These are phyloP conservation scores for Lasiodiplodia sp. DNA, from an alignment of 2,329 filamentous ascomycete species.

Conservation along the genomic window DNA sequence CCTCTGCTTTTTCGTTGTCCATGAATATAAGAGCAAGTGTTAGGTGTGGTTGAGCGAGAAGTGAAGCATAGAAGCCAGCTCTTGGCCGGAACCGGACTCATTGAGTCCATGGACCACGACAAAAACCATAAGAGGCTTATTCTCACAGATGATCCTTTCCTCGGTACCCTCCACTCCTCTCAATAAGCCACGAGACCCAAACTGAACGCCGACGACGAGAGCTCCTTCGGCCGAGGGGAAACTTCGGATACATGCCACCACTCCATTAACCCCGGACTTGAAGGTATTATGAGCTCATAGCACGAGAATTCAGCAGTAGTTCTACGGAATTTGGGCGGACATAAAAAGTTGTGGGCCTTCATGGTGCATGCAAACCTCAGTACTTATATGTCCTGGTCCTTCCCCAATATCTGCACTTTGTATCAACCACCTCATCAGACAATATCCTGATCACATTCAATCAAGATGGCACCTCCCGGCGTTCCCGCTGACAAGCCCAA, in stretches of 20 bases:
- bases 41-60: neutral
- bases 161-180: neutral
- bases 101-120: neutral
- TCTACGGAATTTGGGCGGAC: neutral
- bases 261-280: neutral
- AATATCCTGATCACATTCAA: neutral
- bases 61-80: neutral
- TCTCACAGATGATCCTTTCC: neutral
- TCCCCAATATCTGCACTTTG: neutral
- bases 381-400: neutral
- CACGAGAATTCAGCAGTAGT: no score
- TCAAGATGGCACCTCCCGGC: conserved; percentile 5
- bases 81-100: neutral
- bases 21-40: neutral
- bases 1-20: no score
- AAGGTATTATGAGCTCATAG: neutral
- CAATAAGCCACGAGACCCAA: neutral
- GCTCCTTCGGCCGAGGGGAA: conserved; percentile 7
- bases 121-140: neutral
- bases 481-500: conserved; percentile 38
- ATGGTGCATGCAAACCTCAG: neutral
- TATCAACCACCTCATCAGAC: neutral
- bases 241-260: neutral
- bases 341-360: neutral
- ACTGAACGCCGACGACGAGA: neutral